These are phyloP conservation scores for Aegilops umbellulata DNA, from an alignment of 176 grass and related monocot species.

Conservation along the genomic window DNA sequence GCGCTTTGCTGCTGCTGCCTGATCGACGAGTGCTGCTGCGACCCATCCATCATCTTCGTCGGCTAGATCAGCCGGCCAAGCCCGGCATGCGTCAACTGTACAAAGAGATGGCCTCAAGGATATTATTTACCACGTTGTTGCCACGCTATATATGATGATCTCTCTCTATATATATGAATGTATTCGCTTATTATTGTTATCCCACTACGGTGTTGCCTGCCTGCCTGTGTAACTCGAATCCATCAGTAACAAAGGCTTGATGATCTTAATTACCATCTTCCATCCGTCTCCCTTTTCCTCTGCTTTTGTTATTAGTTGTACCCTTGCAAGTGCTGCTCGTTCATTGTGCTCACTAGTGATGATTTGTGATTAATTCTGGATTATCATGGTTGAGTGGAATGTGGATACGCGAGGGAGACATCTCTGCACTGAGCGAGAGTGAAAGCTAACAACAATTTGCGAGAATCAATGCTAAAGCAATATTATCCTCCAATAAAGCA, in stretches of 20 bases:
- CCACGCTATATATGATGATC: background rate
- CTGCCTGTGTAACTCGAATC: background rate
- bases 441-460: background rate
- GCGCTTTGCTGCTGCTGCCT: slow-evolving; percentile 75
- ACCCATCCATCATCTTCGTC: slow-evolving; percentile 63
- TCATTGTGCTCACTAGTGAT: too few relatives aligned
- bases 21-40: slow-evolving; percentile 83
- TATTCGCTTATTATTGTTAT: background rate
- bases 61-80: background rate
- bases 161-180: background rate
- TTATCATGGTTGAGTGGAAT: too few relatives aligned
- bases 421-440: background rate
- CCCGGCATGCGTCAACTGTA: background rate
- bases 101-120: background rate
- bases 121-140: background rate
- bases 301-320: background rate
- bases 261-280: background rate
- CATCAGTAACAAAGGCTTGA: background rate
- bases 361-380: too few relatives aligned
- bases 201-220: background rate
- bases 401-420: too few relatives aligned
- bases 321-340: background rate
- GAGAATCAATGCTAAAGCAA: background rate
- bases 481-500: background rate
- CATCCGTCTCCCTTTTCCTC: background rate